Percentiles rank a stretch among this genome's conserved stretches.
phyloP scores from a whole-genome alignment of 2,329 filamentous ascomycete species.

The Fusarium foetens region DNA sequence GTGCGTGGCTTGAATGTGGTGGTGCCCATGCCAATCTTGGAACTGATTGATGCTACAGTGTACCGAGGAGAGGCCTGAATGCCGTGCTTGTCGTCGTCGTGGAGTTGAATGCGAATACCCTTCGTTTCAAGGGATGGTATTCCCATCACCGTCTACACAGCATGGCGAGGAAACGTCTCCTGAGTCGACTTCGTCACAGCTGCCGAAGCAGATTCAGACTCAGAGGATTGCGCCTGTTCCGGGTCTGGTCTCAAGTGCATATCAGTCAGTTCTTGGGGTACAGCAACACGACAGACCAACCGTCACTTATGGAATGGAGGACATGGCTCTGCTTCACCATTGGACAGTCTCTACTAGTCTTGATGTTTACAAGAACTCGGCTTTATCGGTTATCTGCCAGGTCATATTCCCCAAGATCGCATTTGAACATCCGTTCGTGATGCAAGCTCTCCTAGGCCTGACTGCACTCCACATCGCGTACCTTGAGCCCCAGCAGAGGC shows the following conservation, averaged over 20 bases:
- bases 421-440: not conserved
- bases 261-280: not conserved
- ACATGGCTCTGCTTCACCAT: slow-evolving; percentile 6
- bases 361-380: slow-evolving; percentile 5
- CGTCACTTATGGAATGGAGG: not conserved
- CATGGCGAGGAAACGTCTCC: not conserved
- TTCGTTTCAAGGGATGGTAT: not conserved
- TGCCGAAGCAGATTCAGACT: not conserved
- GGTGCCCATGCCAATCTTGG: not conserved
- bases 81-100: slow-evolving; percentile 4
- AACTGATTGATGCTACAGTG: not conserved
- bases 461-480: slow-evolving; percentile 2
- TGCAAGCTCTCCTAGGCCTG: not conserved
- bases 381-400: not conserved
- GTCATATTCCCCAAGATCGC: not conserved
- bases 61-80: not conserved
- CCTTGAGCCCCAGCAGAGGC: not conserved
- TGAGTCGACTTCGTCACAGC: not conserved
- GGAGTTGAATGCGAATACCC: slow-evolving; percentile 7
- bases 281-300: not conserved
- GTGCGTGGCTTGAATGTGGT: not conserved
- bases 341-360: slow-evolving; percentile 1
- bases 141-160: not conserved
- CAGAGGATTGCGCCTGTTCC: not conserved
- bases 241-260: not conserved